Percentiles rank a stretch among this genome's conserved stretches.
These are phyloP conservation scores for Leersia perrieri DNA, from an alignment of 176 grass and related monocot genomes.

Conservation along the genomic window DNA sequence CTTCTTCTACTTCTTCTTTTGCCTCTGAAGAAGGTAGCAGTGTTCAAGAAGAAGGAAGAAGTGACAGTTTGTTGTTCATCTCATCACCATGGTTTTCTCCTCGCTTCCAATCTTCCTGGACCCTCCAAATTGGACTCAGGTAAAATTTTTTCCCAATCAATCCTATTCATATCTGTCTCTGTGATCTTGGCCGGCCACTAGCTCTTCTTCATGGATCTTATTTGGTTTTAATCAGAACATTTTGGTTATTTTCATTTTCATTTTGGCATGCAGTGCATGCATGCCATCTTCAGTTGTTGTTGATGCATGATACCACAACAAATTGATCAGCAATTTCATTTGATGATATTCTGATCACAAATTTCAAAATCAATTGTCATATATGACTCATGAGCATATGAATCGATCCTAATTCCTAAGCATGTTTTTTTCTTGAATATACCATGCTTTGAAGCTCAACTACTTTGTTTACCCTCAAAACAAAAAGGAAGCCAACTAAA, in stretches of 20 bases:
- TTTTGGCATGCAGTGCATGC: background rate
- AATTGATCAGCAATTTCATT: background rate
- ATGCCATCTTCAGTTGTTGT: background rate
- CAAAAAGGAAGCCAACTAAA: background rate
- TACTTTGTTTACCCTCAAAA: background rate
- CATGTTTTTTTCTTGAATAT: slow-evolving; percentile 81
- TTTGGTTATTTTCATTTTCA: background rate
- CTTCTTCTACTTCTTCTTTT: slow-evolving; percentile 18
- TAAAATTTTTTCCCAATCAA: slow-evolving; percentile 24
- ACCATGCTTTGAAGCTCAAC: slow-evolving; percentile 39
- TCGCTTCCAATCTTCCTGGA: slow-evolving; percentile 87
- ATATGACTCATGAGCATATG: background rate
- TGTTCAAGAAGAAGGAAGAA: background rate
- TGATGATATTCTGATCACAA: slow-evolving; percentile 1
- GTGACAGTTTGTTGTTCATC: background rate
- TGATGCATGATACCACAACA: background rate
- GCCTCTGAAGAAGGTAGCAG: background rate
- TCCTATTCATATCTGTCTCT: background rate
- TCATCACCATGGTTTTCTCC: slow-evolving; percentile 77
- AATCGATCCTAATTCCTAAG: slow-evolving; percentile 11
- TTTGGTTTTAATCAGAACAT: background rate
- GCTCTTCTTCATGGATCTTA: background rate
- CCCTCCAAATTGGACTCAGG: slow-evolving; percentile 92
- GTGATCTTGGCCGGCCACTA: background rate
- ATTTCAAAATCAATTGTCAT: background rate